These are phyloP conservation scores for Entomortierella beljakovae DNA, from an alignment of 192 early-diverging fungal species.

Conservation along the genomic window DNA sequence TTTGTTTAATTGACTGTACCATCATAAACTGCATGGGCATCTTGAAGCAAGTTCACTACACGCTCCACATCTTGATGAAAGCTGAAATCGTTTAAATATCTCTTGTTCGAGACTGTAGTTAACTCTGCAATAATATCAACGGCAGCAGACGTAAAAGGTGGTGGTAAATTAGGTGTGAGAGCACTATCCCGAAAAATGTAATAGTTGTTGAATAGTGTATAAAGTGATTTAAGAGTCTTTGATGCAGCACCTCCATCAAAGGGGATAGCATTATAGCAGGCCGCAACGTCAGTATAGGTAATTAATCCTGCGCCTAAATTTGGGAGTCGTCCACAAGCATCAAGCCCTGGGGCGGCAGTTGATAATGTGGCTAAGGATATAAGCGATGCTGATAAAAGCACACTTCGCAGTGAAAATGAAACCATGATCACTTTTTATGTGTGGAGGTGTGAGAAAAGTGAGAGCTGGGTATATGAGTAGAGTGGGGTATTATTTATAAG, in stretches of 20 bases:
- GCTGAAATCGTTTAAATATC: slow-evolving; percentile 12
- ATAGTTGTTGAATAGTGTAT: slow-evolving; percentile 15
- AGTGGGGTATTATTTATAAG: too few species aligned
- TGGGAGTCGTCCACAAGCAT: slow-evolving; percentile 10
- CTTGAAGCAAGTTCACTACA: background rate
- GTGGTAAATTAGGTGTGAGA: slow-evolving; percentile 4
- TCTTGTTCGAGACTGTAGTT: slow-evolving; percentile 2
- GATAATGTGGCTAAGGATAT: background rate
- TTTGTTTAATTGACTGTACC: slow-evolving; percentile 10
- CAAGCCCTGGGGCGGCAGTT: background rate
- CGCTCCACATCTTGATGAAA: slow-evolving; percentile 15
- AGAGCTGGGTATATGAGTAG: too few species aligned
- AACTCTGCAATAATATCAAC: background rate
- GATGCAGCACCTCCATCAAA: background rate
- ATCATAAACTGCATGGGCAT: slow-evolving; percentile 20
- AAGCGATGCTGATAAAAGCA: slow-evolving; percentile 10
- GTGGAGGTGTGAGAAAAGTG: background rate
- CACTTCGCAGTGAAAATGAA: background rate
- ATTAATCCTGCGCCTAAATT: background rate
- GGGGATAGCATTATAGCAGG: slow-evolving; percentile 22
- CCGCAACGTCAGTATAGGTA: slow-evolving; percentile 6
- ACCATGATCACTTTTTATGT: background rate
- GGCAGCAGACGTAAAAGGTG: slow-evolving; percentile 16
- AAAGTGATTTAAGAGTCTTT: background rate
- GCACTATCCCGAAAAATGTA: slow-evolving; percentile 26